Base-by-base conservation (phyloP, 1,139 yeast genomes). In the Taphrina betulina region DNA sequence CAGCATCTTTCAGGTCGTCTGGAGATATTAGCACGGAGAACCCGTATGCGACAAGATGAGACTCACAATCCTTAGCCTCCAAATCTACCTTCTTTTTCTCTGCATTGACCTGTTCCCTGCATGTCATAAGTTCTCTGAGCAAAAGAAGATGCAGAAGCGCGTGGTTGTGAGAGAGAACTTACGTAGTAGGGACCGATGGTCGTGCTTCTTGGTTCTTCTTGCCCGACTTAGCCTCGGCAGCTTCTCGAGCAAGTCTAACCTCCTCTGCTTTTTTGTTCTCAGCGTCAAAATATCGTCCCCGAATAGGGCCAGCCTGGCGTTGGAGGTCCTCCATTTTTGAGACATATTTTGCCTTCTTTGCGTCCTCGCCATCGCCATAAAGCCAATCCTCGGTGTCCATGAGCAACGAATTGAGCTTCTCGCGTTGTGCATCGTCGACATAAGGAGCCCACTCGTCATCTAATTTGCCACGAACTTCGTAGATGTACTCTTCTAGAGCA, bases 321-420 rank as follows among this genome's bases (percentile, higher is more conserved):
- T 96, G 95, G 70, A 92, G 82, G 75, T 92, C 98, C 76, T 94
- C 98, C 75, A 90, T 89, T 76, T 86, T 90, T 69, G 98, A 97
- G 75, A 94, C 84, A 79, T 92, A 92, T 74, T 85, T 88, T 67
- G 95, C 98, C 81, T 92, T 90, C 71, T 90, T 78, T 62, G 97
- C 81, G 72, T 92, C 98, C 70, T 86, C 92, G 69, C 98, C 97
- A 58, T 88, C 98, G 61, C 86, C 95, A 74, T 92, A 94, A 69
- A 92, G 81, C 99, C 99, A 92, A 71, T 92, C 96, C 78, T 94
- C 98, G 64, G 97, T 82, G 72, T 84, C 86, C 69, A 78, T 71
- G 71, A 92, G 80, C 78, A 84, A 78, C 60, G 76, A 85, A 59
- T 79, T 72, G 69, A 92, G 79, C 71, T 80, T 85, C 64, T 77